These are phyloP conservation scores for Saturnispora quitensis DNA, from an alignment of 805 yeast species.

Conservation along the genomic window DNA sequence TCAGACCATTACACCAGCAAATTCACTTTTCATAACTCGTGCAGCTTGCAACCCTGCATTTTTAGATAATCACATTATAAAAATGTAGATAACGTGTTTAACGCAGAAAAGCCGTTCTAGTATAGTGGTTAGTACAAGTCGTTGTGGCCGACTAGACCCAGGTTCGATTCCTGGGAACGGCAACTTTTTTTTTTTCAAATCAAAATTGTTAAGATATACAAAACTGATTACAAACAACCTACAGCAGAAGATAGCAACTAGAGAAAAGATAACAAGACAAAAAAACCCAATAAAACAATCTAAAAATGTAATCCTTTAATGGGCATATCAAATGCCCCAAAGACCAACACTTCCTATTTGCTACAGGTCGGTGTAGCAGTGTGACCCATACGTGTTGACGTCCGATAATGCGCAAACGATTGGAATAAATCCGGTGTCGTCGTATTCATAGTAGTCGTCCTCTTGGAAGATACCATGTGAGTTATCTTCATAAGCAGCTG, in stretches of 20 bases:
- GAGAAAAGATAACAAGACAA: neutral
- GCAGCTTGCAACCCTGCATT: too few species aligned
- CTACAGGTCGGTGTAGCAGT: neutral
- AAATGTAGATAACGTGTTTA: too few species aligned
- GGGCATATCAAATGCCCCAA: neutral
- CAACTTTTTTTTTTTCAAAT: neutral
- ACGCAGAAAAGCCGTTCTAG: conserved; percentile 4
- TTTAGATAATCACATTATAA: too few species aligned
- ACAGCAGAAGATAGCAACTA: neutral
- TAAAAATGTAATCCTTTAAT: neutral
- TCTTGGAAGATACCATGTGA: conserved; percentile 2
- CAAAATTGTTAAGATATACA: neutral
- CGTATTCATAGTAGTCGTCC: conserved; percentile 6
- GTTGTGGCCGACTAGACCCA: conserved; percentile 9
- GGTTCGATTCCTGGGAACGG: conserved; percentile 8
- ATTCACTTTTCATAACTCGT: too few species aligned
- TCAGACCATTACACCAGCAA: too few species aligned
- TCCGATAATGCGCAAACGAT: conserved; percentile 7
- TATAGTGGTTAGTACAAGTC: conserved; percentile 8
- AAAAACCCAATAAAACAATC: neutral
- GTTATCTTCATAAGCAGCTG: neutral
- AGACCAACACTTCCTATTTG: neutral
- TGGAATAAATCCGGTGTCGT: conserved; percentile 7
- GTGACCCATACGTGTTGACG: conserved; percentile 7
- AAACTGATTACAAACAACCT: neutral